phyloP scores from a whole-genome alignment of 148 eudicot species.

The Amaranthus palmeri region DNA sequence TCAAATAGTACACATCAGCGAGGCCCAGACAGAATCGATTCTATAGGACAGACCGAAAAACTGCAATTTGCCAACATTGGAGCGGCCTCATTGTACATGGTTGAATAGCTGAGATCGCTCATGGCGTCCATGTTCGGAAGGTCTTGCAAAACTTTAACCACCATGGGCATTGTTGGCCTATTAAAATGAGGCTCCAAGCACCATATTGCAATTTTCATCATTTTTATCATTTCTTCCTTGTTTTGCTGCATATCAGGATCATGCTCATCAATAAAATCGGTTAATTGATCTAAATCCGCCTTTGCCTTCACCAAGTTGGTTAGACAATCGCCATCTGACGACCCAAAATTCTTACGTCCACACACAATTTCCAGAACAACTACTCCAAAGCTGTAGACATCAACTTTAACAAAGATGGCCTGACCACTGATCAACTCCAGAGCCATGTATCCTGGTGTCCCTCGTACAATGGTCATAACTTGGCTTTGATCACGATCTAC shows the following conservation, averaged over 20 bases:
- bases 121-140: neutral
- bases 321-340: neutral
- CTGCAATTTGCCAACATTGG: neutral
- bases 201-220: constrained; percentile 19
- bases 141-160: constrained; percentile 18
- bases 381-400: constrained; percentile 34
- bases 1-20: neutral
- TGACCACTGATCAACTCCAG: constrained; percentile 16
- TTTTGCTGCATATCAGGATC: constrained; percentile 4
- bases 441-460: constrained; percentile 21
- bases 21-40: constrained; percentile 9
- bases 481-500: constrained; percentile 9
- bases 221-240: constrained; percentile 20
- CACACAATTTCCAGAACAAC: constrained; percentile 24
- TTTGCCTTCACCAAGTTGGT: constrained; percentile 9
- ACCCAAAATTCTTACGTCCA: constrained; percentile 14
- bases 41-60: constrained; percentile 4
- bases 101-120: constrained; percentile 3
- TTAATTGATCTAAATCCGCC: constrained; percentile 14
- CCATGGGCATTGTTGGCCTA: constrained; percentile 23
- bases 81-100: neutral
- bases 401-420: constrained; percentile 20
- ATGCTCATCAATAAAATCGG: constrained; percentile 1
- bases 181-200: constrained; percentile 19
- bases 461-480: constrained; percentile 12